Percentiles rank a stretch among this genome's conserved stretches.
Conservation (phyloP, 2,329 filamentous ascomycete species). For the Penicillium hesseltinei region DNA sequence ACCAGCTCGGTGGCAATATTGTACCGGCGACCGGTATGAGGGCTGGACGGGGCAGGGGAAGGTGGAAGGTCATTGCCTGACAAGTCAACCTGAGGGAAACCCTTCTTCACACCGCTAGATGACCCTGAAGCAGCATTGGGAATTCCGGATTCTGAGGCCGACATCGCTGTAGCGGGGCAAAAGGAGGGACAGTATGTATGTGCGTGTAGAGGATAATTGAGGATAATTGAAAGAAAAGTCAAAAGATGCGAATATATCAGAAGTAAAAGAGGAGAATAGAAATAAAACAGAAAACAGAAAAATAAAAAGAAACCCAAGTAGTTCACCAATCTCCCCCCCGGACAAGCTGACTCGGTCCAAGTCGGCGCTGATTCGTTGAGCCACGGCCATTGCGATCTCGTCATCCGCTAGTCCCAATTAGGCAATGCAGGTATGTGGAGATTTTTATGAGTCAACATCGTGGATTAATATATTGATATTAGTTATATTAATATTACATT, state of each 20-base stretch:
- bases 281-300: not conserved
- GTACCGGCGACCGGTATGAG: slow-evolving; percentile 81
- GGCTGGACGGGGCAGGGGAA: slow-evolving; percentile 89
- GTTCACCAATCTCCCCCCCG: not conserved
- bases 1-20: slow-evolving; percentile 94
- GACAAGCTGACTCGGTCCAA: slow-evolving; percentile 5
- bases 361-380: slow-evolving; percentile 19
- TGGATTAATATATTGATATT: not conserved
- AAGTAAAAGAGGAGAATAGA: not conserved
- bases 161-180: slow-evolving; percentile 40
- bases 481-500: not conserved
- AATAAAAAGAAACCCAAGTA: slow-evolving; percentile 3
- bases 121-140: slow-evolving; percentile 22
- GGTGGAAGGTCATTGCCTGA: slow-evolving; percentile 84
- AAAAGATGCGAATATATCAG: not conserved
- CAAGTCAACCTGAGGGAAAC: slow-evolving; percentile 65
- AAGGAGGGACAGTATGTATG: slow-evolving; percentile 1
- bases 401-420: slow-evolving; percentile 19
- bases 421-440: slow-evolving; percentile 6
- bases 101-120: slow-evolving; percentile 46
- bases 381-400: slow-evolving; percentile 15
- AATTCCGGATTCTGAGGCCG: slow-evolving; percentile 35
- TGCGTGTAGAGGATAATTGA: not conserved
- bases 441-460: slow-evolving; percentile 6
- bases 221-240: not conserved